Percentiles rank a stretch among this genome's conserved stretches.
These are phyloP conservation scores for Fraxinus excelsior DNA, from an alignment of 257 asterid species.

Conservation along the genomic window DNA sequence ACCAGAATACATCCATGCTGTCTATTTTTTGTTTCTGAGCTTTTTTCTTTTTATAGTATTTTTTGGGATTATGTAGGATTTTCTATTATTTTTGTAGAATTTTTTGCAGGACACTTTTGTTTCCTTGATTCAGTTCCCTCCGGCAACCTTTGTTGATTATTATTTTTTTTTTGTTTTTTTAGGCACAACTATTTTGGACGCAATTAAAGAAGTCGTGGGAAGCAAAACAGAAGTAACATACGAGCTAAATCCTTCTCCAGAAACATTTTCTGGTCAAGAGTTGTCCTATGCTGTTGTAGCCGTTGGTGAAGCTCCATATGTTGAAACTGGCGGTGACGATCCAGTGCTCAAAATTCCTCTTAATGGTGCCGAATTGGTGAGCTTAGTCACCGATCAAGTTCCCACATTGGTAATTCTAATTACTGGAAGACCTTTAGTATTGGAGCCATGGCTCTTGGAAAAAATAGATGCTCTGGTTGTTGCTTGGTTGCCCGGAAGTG, in stretches of 20 bases:
- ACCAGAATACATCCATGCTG: background rate
- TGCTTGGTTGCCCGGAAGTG: slow-evolving; percentile 92
- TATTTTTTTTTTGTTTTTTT: background rate
- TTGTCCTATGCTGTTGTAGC: slow-evolving; percentile 71
- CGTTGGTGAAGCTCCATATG: slow-evolving; percentile 81
- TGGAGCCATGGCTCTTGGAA: slow-evolving; percentile 54
- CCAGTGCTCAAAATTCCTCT: slow-evolving; percentile 58
- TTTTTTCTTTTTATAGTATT: background rate
- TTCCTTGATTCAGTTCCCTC: background rate
- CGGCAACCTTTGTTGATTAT: background rate
- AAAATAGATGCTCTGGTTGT: slow-evolving; percentile 70
- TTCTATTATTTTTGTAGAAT: background rate
- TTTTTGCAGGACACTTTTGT: slow-evolving; percentile 8
- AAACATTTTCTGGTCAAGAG: slow-evolving; percentile 36
- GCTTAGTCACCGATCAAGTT: slow-evolving; percentile 49
- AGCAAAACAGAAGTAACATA: slow-evolving; percentile 57
- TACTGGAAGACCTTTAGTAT: slow-evolving; percentile 74
- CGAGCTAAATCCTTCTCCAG: slow-evolving; percentile 57
- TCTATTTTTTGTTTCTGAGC: background rate
- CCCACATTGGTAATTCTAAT: slow-evolving; percentile 66
- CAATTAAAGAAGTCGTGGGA: slow-evolving; percentile 57
- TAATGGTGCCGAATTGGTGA: slow-evolving; percentile 52
- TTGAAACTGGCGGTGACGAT: slow-evolving; percentile 72
- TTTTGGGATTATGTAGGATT: background rate
- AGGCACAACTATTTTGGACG: slow-evolving; percentile 86